These are phyloP conservation scores for Phoma herbarum DNA, from an alignment of 2,329 filamentous ascomycete species.

Conservation along the genomic window DNA sequence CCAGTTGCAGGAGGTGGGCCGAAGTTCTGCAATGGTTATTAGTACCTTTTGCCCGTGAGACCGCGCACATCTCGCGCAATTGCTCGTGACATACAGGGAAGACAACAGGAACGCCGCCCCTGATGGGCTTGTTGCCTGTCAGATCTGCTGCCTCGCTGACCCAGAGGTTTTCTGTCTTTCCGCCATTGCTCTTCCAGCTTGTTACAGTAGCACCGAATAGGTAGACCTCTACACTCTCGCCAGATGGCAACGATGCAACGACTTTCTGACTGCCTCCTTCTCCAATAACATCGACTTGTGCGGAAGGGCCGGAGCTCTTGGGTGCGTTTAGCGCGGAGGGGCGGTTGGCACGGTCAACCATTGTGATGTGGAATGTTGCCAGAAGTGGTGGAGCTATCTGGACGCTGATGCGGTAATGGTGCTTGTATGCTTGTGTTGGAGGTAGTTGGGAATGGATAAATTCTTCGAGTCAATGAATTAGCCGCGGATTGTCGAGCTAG, in stretches of 20 bases:
- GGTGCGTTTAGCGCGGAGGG: constrained; percentile 69
- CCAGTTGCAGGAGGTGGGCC: constrained; percentile 77
- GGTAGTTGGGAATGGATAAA: background rate
- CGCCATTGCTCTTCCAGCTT: constrained; percentile 86
- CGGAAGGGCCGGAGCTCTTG: constrained; percentile 69
- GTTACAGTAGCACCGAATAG: constrained; percentile 93
- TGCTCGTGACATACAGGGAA: constrained; percentile 74
- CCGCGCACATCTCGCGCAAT: background rate
- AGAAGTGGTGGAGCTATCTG: constrained; percentile 10
- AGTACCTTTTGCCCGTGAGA: constrained; percentile 5
- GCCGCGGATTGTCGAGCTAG: constrained; percentile 8
- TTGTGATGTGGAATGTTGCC: constrained; percentile 45
- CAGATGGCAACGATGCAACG: constrained; percentile 81
- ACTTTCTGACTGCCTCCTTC: constrained; percentile 76
- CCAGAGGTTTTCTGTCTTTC: constrained; percentile 81
- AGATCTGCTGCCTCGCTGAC: constrained; percentile 80
- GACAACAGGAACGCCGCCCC: constrained; percentile 90
- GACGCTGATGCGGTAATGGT: constrained; percentile 13
- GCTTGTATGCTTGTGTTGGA: background rate
- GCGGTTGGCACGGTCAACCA: constrained; percentile 88
- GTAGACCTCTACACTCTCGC: constrained; percentile 84
- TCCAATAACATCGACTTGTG: constrained; percentile 80
- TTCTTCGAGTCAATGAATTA: background rate
- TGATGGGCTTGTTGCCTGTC: constrained; percentile 87
- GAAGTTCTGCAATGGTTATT: constrained; percentile 70